These are phyloP conservation scores for Yarrowia sp. DNA, from an alignment of 805 yeast genomes.

Conservation along the genomic window DNA sequence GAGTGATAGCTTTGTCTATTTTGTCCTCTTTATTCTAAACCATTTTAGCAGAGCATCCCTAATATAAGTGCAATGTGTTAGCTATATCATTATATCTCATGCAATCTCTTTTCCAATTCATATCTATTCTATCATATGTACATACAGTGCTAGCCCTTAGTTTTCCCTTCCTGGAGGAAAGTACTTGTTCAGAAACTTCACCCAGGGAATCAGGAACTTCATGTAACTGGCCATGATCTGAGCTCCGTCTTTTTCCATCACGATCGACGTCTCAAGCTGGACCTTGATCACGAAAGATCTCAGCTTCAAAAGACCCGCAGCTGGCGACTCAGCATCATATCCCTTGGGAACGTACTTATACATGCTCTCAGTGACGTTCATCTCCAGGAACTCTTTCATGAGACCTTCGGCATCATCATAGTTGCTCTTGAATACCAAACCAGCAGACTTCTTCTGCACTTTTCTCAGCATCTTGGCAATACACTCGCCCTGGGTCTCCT, in stretches of 20 bases:
- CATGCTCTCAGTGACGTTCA: constrained; percentile 22
- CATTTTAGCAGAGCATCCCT: too few relatives aligned
- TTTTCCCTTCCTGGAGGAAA: background rate
- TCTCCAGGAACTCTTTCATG: constrained; percentile 32
- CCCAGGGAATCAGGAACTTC: constrained; percentile 31
- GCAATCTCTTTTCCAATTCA: too few relatives aligned
- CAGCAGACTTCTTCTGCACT: constrained; percentile 28
- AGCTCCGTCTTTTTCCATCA: constrained; percentile 35
- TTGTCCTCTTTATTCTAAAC: too few relatives aligned
- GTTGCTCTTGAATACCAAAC: constrained; percentile 17
- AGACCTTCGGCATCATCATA: constrained; percentile 29
- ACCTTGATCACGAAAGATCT: constrained; percentile 27
- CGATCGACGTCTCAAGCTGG: constrained; percentile 1
- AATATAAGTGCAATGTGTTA: too few relatives aligned
- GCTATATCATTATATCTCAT: too few relatives aligned
- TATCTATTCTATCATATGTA: constrained; percentile 5
- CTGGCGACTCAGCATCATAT: constrained; percentile 14
- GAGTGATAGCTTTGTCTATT: too few relatives aligned
- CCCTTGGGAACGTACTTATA: constrained; percentile 35
- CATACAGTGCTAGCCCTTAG: background rate
- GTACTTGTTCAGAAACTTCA: constrained; percentile 10
- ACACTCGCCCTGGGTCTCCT: constrained; percentile 11
- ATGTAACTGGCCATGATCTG: constrained; percentile 19
- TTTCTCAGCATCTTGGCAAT: constrained; percentile 23
- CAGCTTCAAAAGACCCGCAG: constrained; percentile 4